Base-by-base conservation (phyloP, 768 basidiomycete species). In the Pisolithus microcarpus region DNA sequence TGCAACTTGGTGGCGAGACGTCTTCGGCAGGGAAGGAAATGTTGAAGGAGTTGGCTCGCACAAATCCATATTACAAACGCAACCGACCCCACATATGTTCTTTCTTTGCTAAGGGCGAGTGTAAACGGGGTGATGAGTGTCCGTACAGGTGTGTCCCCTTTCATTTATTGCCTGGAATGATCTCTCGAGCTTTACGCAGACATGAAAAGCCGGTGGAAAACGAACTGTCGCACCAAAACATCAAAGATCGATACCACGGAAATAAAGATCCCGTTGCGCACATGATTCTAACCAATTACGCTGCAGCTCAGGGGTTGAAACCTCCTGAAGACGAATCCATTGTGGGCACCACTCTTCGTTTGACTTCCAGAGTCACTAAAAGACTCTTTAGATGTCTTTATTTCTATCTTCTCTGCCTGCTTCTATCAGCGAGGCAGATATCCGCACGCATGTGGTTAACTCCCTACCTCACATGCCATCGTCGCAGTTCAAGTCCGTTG, bases 51-150 rank as follows among this genome's bases (percentile, higher is more conserved):
- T 72, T 99, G 10, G 96, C 96, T 21, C 80, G 95, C 57, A 90
- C 89, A 28, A 95, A 98, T 61, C 96, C 96, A 0, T 92, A 92
- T 66, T 98, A 98, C 73, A 96, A 97, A 69, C 84, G 95, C 51
- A 99, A 98, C 70, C 74, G 87, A 50, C 91, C 96, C 43, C 88
- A 97, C 57, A 63, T 96, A 13, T 99, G 96, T 67, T 91, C 89
- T 2, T 98, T 98, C 78, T 98, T 85, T 64, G 84, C 78, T 46
- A 99, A 98, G 70, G 96, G 96, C 0, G 88, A 94, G 50, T 99
- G 96, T 66, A 91, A 77, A 38, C 81, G 96, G 39, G 96, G 96
- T 7, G 70, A 72, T 13, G 92, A 95, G 53, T 99, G 96, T 65
- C 96, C 96, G 2, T 98, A 91, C 68, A 68, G 84, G 83, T 81